phyloP scores from a whole-genome alignment of 768 basidiomycete species.

The Xanthoconium purpureum region DNA sequence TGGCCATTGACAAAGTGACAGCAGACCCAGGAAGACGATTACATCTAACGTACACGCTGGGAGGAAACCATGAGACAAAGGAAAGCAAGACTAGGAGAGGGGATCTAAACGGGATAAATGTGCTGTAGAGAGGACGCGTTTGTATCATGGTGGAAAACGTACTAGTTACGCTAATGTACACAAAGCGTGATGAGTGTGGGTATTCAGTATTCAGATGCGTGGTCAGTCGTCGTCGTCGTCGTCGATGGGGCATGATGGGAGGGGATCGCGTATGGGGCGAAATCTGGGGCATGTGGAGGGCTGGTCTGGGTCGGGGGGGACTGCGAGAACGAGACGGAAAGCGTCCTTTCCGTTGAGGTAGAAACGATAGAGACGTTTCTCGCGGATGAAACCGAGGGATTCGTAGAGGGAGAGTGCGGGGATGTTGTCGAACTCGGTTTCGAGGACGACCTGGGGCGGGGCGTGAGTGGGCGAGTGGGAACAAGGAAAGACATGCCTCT shows the following conservation, averaged over 20 bases:
- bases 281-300: conserved; percentile 9
- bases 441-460: conserved; percentile 72
- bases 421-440: conserved; percentile 92
- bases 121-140: not conserved
- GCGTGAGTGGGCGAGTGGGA: not conserved
- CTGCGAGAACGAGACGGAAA: conserved; percentile 71
- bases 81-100: not conserved
- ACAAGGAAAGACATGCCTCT: conserved; percentile 59
- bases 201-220: conserved; percentile 19
- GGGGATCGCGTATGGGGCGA: conserved; percentile 14
- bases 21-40: not conserved
- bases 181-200: conserved; percentile 9
- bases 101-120: not conserved
- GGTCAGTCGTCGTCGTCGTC: conserved; percentile 26
- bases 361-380: conserved; percentile 92
- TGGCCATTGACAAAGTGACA: not conserved
- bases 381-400: conserved; percentile 90
- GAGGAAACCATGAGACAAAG: not conserved
- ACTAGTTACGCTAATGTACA: conserved; percentile 7
- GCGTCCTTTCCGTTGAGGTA: conserved; percentile 98
- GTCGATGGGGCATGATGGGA: conserved; percentile 22
- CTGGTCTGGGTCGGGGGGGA: conserved; percentile 40
- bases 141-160: conserved; percentile 8
- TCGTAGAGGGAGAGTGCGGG: conserved; percentile 88
- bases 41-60: conserved; percentile 1